Conservation (phyloP, 345 rosid species). For the Citrus trifoliata region DNA sequence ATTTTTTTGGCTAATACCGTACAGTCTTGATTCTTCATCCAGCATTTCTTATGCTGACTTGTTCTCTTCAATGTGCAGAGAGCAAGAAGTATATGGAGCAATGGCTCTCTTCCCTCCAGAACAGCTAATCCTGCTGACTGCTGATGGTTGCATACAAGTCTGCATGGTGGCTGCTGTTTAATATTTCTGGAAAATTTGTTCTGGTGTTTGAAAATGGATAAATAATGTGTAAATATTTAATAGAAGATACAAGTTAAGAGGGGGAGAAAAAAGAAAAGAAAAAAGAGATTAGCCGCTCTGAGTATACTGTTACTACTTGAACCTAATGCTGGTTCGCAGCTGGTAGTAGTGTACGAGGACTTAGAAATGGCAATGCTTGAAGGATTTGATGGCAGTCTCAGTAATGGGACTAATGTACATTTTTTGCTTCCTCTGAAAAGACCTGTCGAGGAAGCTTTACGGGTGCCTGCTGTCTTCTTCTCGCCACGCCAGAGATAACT, state of each 20-base stretch:
- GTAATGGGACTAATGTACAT: background rate
- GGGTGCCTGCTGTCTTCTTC: background rate
- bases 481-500: background rate
- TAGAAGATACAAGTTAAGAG: background rate
- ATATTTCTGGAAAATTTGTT: conserved; percentile 13
- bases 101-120: conserved; percentile 57
- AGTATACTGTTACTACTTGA: conserved; percentile 4
- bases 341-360: background rate
- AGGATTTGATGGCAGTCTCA: background rate
- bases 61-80: conserved; percentile 32
- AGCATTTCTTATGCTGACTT: background rate
- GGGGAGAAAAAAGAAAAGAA: background rate
- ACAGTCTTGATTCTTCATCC: background rate
- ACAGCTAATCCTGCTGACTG: conserved; percentile 18
- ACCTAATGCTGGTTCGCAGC: background rate
- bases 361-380: background rate
- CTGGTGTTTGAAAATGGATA: background rate
- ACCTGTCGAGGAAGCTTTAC: background rate
- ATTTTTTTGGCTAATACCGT: background rate
- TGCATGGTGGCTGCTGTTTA: background rate
- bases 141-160: conserved; percentile 2
- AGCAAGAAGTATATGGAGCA: conserved; percentile 56
- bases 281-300: background rate
- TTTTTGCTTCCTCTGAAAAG: background rate
- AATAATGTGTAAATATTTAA: conserved; percentile 8